Percentiles rank a stretch among this genome's conserved stretches.
Evolutionary conservation across 805 yeast species (phyloP).

Genomic region (Wickerhamomyces silvicola): DNA sequence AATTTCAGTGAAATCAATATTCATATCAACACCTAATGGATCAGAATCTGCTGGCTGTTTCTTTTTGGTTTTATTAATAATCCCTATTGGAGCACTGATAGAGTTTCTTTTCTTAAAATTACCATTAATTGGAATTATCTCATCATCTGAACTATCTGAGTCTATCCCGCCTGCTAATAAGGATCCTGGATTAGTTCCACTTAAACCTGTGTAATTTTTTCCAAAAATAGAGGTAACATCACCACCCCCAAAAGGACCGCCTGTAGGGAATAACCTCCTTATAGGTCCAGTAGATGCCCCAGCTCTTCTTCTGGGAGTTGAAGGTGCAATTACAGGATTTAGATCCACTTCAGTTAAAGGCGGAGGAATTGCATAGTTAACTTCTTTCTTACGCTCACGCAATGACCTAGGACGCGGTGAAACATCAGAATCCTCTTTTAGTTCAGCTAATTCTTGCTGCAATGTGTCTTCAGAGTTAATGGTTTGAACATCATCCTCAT

Average conservation of each 20-base stretch:
- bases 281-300: slow-evolving; percentile 39
- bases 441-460: slow-evolving; percentile 49
- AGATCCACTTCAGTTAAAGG: slow-evolving; percentile 45
- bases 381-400: slow-evolving; percentile 63
- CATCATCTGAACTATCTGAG: slow-evolving; percentile 62
- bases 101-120: slow-evolving; percentile 28
- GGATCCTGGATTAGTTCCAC: slow-evolving; percentile 6
- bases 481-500: slow-evolving; percentile 23
- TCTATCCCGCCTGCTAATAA: slow-evolving; percentile 30
- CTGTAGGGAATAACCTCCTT: slow-evolving; percentile 81
- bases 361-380: slow-evolving; percentile 80
- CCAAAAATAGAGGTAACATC: slow-evolving; percentile 85
- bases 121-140: slow-evolving; percentile 42
- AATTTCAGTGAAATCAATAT: slow-evolving; percentile 74
- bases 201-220: slow-evolving; percentile 42
- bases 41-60: slow-evolving; percentile 78
- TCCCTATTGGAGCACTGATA: slow-evolving; percentile 24
- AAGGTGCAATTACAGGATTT: slow-evolving; percentile 8
- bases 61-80: slow-evolving; percentile 32
- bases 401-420: slow-evolving; percentile 43
- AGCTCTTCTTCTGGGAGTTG: slow-evolving; percentile 30
- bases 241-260: slow-evolving; percentile 97
- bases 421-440: slow-evolving; percentile 11
- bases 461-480: slow-evolving; percentile 28
- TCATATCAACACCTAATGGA: slow-evolving; percentile 86